Evolutionary conservation across 2,329 filamentous ascomycete species (phyloP).

Genomic region (Talaromyces sp.): DNA sequence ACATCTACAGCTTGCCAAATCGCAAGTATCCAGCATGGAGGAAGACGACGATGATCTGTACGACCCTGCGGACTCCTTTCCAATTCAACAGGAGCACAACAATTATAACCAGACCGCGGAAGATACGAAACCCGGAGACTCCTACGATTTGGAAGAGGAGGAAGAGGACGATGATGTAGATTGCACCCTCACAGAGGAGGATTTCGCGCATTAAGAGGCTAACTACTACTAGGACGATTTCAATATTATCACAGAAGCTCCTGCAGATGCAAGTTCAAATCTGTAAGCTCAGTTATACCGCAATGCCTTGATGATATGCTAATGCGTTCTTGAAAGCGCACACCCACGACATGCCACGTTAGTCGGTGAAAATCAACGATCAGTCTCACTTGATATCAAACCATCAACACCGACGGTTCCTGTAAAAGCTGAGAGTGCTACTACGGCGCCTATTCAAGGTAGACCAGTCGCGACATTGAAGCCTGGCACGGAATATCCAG

Average conservation of each 20-base stretch:
- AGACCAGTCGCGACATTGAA: constrained; percentile 41
- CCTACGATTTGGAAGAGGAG: constrained; percentile 40
- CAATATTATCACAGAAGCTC: constrained; percentile 47
- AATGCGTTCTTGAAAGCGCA: constrained; percentile 25
- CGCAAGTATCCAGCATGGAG: constrained; percentile 31
- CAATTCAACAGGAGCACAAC: constrained; percentile 27
- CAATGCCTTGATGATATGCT: constrained; percentile 19
- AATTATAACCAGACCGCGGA: constrained; percentile 26
- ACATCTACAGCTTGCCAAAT: constrained; percentile 5
- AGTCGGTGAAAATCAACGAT: constrained; percentile 32
- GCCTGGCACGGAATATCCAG: constrained; percentile 61
- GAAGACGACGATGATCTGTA: constrained; percentile 47
- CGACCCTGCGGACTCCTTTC: constrained; percentile 37
- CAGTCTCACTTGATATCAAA: constrained; percentile 31
- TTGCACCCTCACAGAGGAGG: neutral
- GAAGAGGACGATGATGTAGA: constrained; percentile 32
- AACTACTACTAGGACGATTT: constrained; percentile 40
- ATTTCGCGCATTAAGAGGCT: constrained; percentile 5
- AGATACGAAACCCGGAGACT: constrained; percentile 32
- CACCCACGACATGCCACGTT: constrained; percentile 36
- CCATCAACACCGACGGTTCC: constrained; percentile 32
- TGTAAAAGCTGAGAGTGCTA: constrained; percentile 28
- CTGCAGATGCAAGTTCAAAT: constrained; percentile 37
- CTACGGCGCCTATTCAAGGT: constrained; percentile 28
- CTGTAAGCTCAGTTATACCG: constrained; percentile 26